Percentiles rank a stretch among this genome's conserved stretches.
Conservation (phyloP, 116 monocot species). For the Thalassia testudinum region DNA sequence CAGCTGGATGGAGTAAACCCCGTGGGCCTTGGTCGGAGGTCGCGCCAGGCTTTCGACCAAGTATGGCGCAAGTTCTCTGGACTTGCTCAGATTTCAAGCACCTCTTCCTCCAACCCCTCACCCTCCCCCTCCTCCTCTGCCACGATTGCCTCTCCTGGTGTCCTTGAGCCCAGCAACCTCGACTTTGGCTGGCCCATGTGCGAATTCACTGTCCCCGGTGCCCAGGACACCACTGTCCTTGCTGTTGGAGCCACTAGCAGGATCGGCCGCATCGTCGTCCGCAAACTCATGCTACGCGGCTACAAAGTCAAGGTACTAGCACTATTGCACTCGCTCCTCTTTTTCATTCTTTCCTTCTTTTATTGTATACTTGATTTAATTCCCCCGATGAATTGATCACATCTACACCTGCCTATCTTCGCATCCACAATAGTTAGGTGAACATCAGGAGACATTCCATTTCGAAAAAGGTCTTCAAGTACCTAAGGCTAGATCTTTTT, state of each 20-base stretch:
- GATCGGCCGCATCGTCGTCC: slow-evolving; percentile 81
- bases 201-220: slow-evolving; percentile 79
- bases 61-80: slow-evolving; percentile 96
- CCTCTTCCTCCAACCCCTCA: slow-evolving; percentile 7
- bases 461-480: no score
- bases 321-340: no score
- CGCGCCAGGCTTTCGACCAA: slow-evolving; percentile 90
- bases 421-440: no score
- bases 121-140: slow-evolving; percentile 3
- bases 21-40: slow-evolving; percentile 74
- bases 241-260: slow-evolving; percentile 89
- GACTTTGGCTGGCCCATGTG: slow-evolving; percentile 76
- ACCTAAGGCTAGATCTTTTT: no score
- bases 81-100: slow-evolving; percentile 82
- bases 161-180: slow-evolving; percentile 28
- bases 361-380: no score
- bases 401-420: no score
- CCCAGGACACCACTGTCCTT: slow-evolving; percentile 90
- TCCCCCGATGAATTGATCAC: no score
- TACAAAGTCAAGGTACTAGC: slow-evolving; percentile 78
- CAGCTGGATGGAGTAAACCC: slow-evolving; percentile 81
- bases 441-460: no score
- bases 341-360: no score
- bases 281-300: slow-evolving; percentile 91
- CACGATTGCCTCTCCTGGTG: slow-evolving; percentile 4